These are phyloP conservation scores for Tuctoria greenei DNA, from an alignment of 176 grass and related monocot genomes.

Conservation along the genomic window DNA sequence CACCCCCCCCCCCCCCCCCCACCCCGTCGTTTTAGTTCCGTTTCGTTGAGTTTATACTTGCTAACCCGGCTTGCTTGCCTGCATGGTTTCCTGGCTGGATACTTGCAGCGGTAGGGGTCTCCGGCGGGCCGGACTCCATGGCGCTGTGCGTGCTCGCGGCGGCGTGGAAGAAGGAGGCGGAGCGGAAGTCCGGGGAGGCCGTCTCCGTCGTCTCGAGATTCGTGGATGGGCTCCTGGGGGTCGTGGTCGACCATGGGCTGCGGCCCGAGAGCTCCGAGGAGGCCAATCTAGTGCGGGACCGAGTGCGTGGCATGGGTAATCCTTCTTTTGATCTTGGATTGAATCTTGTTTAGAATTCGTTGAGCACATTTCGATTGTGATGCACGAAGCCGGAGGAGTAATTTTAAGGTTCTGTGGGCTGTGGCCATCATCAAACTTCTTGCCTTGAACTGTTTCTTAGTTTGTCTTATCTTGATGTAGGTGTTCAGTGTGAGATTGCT, in stretches of 20 bases:
- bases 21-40: too few species aligned
- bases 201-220: slow-evolving; percentile 1
- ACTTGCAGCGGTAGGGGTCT: slow-evolving; percentile 69
- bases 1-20: background rate
- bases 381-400: background rate
- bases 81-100: background rate
- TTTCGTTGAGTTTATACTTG: background rate
- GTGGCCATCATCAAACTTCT: background rate
- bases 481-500: slow-evolving; percentile 75
- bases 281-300: slow-evolving; percentile 59
- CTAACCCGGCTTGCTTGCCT: background rate
- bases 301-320: slow-evolving; percentile 75
- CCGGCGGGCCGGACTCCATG: slow-evolving; percentile 91
- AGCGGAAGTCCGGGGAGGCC: slow-evolving; percentile 17
- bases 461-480: slow-evolving; percentile 38
- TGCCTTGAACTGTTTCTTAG: slow-evolving; percentile 4
- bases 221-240: slow-evolving; percentile 73
- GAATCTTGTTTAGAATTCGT: background rate
- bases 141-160: slow-evolving; percentile 74
- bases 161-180: slow-evolving; percentile 62
- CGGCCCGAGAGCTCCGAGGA: slow-evolving; percentile 74
- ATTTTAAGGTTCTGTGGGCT: background rate
- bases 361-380: background rate
- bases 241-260: slow-evolving; percentile 80
- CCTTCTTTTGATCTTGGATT: background rate